Evolutionary conservation across 371 early-diverging fungal species (phyloP), one percentile per base, ranked within the genome.

Genomic region (Choanephora cucurbitarum): DNA sequence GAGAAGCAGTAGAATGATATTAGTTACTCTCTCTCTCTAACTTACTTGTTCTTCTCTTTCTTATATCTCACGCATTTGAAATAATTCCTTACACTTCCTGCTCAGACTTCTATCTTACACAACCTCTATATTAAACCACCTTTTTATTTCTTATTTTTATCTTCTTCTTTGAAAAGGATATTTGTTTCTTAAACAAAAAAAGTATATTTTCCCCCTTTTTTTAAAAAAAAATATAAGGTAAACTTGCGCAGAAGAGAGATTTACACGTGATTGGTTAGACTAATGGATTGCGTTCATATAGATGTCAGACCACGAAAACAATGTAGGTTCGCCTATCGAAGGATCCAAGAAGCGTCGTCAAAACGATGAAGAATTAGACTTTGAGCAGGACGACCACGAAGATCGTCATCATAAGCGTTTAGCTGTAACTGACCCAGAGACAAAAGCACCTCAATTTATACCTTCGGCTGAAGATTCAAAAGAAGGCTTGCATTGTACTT

Each of bases 371-470:
- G 78, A 74, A 49, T 63, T 56, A 44, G 67, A 69, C 50, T 63
- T 70, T 19, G 75, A 71, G 45, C 58, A 70, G 21, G 59, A 62
- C 28, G 57, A 57, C 14, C 71, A 70, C 15, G 75, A 74, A 13
- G 72, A 78, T 46, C 73, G 79, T 43, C 75, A 75, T 49, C 70
- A 70, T 11, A 78, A 78, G 39, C 54, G 79, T 28, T 66, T 75
- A 47, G 79, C 79, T 10, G 75, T 78, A 1, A 69, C 73, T 37
- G 79, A 78, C 57, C 79, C 79, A 11, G 71, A 72, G 37, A 78
- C 79, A 3, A 75, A 78, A 50, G 73, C 79, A 41, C 79, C 79
- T 55, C 73, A 74, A 31, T 77, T 77, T 55, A 64, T 71, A 3
- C 75, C 73, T 18, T 47, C 57, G 1, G 62, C 46, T 10, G 66